phyloP scores from a whole-genome alignment of 2,329 filamentous ascomycete genomes.

The Colletotrichum sansevieriae region DNA sequence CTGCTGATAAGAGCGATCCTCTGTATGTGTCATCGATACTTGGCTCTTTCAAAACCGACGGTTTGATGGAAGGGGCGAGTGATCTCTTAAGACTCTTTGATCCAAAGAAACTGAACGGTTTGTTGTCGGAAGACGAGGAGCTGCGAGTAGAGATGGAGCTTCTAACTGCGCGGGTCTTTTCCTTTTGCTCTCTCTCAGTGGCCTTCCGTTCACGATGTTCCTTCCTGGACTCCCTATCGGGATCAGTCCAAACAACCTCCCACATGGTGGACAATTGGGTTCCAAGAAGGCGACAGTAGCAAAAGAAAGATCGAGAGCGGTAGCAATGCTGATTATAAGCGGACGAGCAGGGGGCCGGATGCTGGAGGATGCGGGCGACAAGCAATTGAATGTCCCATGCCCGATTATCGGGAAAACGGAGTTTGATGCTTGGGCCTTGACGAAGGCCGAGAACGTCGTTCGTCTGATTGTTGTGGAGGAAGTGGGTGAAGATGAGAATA shows the following conservation, averaged over 20 bases:
- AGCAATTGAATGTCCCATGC: constrained; percentile 22
- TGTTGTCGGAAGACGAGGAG: constrained; percentile 56
- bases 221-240: constrained; percentile 64
- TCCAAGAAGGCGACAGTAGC: not conserved
- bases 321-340: constrained; percentile 20
- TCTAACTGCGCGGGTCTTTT: constrained; percentile 49
- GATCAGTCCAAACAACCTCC: constrained; percentile 71
- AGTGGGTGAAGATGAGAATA: constrained; percentile 30
- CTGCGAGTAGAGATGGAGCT: constrained; percentile 59
- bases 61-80: constrained; percentile 43
- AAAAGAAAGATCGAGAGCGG: not conserved
- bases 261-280: constrained; percentile 60
- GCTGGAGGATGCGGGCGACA: not conserved
- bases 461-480: constrained; percentile 11
- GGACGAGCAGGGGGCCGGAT: not conserved
- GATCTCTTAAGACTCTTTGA: constrained; percentile 54
- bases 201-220: constrained; percentile 66
- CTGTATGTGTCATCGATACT: constrained; percentile 34
- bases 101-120: constrained; percentile 60
- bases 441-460: not conserved
- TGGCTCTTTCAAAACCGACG: constrained; percentile 20
- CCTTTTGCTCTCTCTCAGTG: constrained; percentile 51
- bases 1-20: constrained; percentile 35
- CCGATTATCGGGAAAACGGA: constrained; percentile 8
- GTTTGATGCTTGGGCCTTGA: not conserved